phyloP scores from a whole-genome alignment of 805 yeast species.

The Spathaspora sp. region DNA sequence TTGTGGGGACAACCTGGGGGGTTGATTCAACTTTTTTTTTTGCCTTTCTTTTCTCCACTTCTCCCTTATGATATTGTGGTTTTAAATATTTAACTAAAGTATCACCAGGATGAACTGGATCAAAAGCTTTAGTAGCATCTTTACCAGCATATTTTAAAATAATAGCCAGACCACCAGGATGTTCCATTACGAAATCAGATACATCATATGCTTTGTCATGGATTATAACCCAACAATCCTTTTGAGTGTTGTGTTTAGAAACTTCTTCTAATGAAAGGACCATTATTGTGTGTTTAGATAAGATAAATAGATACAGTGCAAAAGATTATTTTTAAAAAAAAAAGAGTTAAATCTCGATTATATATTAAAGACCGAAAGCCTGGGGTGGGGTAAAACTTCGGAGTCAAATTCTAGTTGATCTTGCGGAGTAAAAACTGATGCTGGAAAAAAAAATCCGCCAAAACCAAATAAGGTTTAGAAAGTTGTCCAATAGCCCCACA shows the following conservation, averaged over 20 bases:
- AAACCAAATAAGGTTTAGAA: not conserved
- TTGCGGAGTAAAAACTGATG: not conserved
- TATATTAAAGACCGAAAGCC: not conserved
- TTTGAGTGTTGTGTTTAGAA: constrained; percentile 45
- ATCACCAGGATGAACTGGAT: constrained; percentile 90
- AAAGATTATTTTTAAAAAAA: not conserved
- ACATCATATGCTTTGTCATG: constrained; percentile 79
- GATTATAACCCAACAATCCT: constrained; percentile 82
- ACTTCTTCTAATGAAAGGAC: constrained; percentile 28
- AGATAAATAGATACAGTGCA: not conserved
- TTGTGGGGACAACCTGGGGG: not conserved
- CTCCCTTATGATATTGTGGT: constrained; percentile 32
- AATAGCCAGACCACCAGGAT: constrained; percentile 60
- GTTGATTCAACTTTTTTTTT: constrained; percentile 1
- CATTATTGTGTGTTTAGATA: constrained; percentile 1
- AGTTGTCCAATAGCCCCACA: not conserved
- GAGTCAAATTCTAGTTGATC: not conserved
- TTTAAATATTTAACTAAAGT: constrained; percentile 68
- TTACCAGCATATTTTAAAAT: constrained; percentile 49
- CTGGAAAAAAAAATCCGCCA: not conserved
- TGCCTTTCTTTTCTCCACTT: constrained; percentile 17
- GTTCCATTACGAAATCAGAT: constrained; percentile 55
- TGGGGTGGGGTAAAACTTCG: not conserved
- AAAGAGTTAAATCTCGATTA: not conserved
- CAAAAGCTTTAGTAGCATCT: constrained; percentile 74